These are phyloP conservation scores for Rutstroemia sp. DNA, from an alignment of 2,329 filamentous ascomycete genomes.

Conservation along the genomic window DNA sequence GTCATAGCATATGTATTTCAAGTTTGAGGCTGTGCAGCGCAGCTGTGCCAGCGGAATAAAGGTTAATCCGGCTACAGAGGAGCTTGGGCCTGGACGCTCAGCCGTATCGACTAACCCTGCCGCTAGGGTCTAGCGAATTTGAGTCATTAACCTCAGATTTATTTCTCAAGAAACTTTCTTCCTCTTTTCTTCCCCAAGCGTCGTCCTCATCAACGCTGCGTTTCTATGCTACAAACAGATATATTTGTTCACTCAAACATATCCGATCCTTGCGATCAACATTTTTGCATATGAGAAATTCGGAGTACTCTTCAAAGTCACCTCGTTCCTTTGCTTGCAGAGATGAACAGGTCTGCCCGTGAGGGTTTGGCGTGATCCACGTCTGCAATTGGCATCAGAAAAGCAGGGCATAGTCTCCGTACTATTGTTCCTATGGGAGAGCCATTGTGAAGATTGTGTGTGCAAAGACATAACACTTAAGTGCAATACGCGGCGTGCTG, in stretches of 20 bases:
- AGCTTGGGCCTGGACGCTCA: background rate
- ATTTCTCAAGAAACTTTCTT: background rate
- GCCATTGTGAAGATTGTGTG: slow-evolving; percentile 91
- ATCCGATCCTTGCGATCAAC: slow-evolving; percentile 22
- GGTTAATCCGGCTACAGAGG: background rate
- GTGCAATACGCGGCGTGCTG: slow-evolving; percentile 89
- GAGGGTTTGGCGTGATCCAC: slow-evolving; percentile 78
- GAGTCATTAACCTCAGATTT: background rate
- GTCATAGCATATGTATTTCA: background rate
- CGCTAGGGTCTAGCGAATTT: background rate
- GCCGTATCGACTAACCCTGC: background rate
- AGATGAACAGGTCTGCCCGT: slow-evolving; percentile 59
- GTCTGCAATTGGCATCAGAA: slow-evolving; percentile 92
- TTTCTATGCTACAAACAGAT: slow-evolving; percentile 89
- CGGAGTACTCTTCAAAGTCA: slow-evolving; percentile 85
- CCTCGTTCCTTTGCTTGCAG: slow-evolving; percentile 38
- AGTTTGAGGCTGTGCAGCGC: slow-evolving; percentile 1
- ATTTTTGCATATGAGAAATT: slow-evolving; percentile 86
- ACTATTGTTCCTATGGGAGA: slow-evolving; percentile 68
- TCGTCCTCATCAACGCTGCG: slow-evolving; percentile 86
- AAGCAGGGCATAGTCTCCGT: slow-evolving; percentile 52
- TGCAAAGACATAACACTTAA: slow-evolving; percentile 62
- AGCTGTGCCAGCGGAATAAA: background rate
- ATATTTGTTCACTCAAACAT: slow-evolving; percentile 28
- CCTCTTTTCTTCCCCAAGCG: slow-evolving; percentile 39